A percentile compares a stretch with the other conserved stretches of the same genome.
Conservation (phyloP, 2,329 filamentous ascomycete species). For the Paradendryphiella salina region DNA sequence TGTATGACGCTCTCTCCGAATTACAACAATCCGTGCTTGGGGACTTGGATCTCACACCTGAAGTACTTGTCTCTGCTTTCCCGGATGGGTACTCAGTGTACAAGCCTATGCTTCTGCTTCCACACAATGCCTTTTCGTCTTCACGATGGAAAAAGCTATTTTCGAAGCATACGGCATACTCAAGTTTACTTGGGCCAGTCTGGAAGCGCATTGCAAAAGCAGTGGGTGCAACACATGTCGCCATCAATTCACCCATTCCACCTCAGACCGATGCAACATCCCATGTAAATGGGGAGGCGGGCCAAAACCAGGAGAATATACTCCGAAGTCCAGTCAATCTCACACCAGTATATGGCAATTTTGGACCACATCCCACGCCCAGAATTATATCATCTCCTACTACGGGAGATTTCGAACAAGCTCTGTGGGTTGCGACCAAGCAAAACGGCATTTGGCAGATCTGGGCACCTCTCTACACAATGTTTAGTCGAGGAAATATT, state of each 20-base stretch:
- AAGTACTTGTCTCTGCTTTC: constrained; percentile 27
- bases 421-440: constrained; percentile 77
- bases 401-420: constrained; percentile 61
- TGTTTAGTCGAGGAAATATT: constrained; percentile 92
- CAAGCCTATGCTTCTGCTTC: constrained; percentile 61
- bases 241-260: constrained; percentile 62
- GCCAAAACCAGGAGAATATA: constrained; percentile 57
- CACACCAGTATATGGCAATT: constrained; percentile 71
- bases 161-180: constrained; percentile 26
- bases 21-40: constrained; percentile 20
- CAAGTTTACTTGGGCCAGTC: constrained; percentile 27
- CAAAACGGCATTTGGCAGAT: constrained; percentile 78
- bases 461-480: constrained; percentile 88
- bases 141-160: constrained; percentile 43
- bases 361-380: constrained; percentile 58
- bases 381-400: constrained; percentile 30
- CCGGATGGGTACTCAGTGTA: constrained; percentile 59
- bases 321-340: constrained; percentile 74
- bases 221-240: constrained; percentile 59
- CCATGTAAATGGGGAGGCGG: neutral
- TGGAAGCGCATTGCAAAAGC: constrained; percentile 39
- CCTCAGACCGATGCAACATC: constrained; percentile 16
- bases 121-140: constrained; percentile 51
- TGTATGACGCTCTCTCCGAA: constrained; percentile 19
- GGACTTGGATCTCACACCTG: constrained; percentile 19